phyloP scores from a whole-genome alignment of 768 basidiomycete genomes.

The Boletus rufocinnamomeus region DNA sequence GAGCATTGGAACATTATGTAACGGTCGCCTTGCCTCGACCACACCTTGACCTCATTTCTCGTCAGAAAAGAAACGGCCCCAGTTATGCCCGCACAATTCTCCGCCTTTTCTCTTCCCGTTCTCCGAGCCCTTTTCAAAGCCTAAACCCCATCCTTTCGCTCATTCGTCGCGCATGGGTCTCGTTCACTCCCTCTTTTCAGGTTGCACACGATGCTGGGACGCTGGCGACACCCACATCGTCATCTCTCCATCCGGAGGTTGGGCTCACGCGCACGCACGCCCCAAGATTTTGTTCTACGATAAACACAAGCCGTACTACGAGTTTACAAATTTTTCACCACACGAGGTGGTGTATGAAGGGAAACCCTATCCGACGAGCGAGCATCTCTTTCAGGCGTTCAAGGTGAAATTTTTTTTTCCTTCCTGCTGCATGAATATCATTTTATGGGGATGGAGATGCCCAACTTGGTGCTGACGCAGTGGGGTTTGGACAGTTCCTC shows the following conservation, averaged over 20 bases:
- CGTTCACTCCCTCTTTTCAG: conserved; percentile 18
- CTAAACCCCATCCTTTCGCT: neutral
- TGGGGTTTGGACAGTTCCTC: conserved; percentile 48
- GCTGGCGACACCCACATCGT: conserved; percentile 32
- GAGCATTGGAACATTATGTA: neutral
- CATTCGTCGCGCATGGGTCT: conserved; percentile 19
- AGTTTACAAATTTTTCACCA: conserved; percentile 72
- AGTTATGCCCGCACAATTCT: conserved; percentile 17
- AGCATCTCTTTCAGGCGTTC: conserved; percentile 77
- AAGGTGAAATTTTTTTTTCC: conserved; percentile 44
- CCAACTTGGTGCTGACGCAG: conserved; percentile 4
- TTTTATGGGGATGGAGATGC: neutral
- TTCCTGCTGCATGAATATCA: neutral
- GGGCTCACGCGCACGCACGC: conserved; percentile 28
- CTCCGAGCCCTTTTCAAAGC: neutral
- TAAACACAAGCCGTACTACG: conserved; percentile 64
- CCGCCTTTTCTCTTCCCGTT: conserved; percentile 2
- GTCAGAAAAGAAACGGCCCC: conserved; percentile 1
- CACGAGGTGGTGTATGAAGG: conserved; percentile 67
- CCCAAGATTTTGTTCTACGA: conserved; percentile 59
- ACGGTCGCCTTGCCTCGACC: neutral
- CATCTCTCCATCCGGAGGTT: conserved; percentile 26
- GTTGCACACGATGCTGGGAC: conserved; percentile 28
- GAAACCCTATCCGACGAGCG: conserved; percentile 70
- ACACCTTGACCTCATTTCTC: conserved; percentile 20